Percentiles rank a stretch among this genome's conserved stretches.
Evolutionary conservation across 257 asterid genomes (phyloP).

Genomic region (Solanum sparsipilum): DNA sequence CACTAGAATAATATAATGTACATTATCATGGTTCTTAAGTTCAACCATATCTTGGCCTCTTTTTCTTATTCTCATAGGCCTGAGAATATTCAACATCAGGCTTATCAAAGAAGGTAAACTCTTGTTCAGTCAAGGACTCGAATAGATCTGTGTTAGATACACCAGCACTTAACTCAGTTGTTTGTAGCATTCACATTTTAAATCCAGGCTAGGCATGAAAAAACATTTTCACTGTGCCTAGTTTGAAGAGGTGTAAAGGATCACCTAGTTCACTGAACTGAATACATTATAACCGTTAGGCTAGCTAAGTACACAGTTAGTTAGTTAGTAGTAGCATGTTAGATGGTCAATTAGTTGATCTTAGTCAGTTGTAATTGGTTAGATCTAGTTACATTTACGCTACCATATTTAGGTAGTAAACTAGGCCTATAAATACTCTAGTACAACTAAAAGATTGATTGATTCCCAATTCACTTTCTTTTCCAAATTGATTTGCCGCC

Average conservation of each 20-base stretch:
- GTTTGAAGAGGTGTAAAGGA: neutral
- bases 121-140: neutral
- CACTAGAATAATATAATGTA: neutral
- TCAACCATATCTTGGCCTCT: neutral
- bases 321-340: neutral
- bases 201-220: neutral
- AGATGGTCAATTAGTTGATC: neutral
- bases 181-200: neutral
- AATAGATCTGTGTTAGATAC: no score
- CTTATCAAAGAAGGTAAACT: neutral
- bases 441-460: neutral
- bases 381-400: neutral
- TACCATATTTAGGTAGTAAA: neutral
- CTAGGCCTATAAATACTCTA: neutral
- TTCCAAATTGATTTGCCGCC: neutral
- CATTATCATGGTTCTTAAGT: neutral
- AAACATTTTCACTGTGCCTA: neutral
- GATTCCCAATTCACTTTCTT: neutral
- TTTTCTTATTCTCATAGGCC: neutral
- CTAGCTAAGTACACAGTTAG: neutral
- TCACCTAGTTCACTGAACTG: neutral
- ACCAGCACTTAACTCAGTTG: no score
- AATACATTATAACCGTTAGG: neutral
- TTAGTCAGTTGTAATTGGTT: neutral
- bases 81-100: neutral